Conservation (phyloP, 2,329 filamentous ascomycete species). For the Monosporascus sp. region DNA sequence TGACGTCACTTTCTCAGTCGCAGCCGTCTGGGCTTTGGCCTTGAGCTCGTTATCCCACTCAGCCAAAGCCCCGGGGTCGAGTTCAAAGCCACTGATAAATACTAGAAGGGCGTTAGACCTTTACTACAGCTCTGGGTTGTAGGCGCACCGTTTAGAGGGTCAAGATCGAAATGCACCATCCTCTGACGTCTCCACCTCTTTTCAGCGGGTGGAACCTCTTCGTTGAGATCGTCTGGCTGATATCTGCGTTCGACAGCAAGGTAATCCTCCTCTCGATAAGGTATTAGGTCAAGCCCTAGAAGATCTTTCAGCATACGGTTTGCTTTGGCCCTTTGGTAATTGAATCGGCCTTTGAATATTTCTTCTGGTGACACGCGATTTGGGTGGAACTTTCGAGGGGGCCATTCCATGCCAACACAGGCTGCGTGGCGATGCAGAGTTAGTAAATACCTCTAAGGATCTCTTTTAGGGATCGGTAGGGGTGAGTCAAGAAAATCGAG, state of each 20-base stretch:
- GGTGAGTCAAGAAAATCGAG: neutral
- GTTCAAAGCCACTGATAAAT: neutral
- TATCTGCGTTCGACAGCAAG: neutral
- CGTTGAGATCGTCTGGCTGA: neutral
- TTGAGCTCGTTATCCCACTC: neutral
- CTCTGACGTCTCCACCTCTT: neutral
- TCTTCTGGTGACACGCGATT: neutral
- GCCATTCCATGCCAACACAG: neutral
- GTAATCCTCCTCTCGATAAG: neutral
- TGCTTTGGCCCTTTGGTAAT: neutral
- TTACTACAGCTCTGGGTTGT: neutral
- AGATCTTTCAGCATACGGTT: neutral
- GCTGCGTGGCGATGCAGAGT: neutral
- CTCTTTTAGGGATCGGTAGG: neutral
- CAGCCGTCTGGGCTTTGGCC: neutral
- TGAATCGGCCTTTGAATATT: neutral
- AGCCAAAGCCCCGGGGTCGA: neutral
- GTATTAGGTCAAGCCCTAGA: neutral
- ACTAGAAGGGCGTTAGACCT: neutral
- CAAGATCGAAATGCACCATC: slow-evolving; percentile 1
- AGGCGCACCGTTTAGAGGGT: neutral
- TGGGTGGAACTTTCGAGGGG: neutral
- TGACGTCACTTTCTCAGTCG: no score
- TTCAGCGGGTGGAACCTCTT: neutral
- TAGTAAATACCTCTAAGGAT: no score